Evolutionary conservation across 164 flowering plant genomes (phyloP).

Genomic region (Vitis rotundifolia): DNA sequence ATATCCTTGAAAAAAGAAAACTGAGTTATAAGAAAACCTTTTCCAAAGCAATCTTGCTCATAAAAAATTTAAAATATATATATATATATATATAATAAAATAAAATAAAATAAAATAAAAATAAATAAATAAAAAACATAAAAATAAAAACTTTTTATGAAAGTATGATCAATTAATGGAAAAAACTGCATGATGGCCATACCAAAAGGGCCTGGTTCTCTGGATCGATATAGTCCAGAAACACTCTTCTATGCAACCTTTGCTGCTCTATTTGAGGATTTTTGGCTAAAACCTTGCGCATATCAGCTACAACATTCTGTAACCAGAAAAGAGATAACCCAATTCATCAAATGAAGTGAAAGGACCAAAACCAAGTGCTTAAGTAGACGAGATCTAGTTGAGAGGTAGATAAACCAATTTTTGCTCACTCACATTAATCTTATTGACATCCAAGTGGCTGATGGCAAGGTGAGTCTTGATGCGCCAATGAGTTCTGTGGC

Average conservation of each 20-base stretch:
- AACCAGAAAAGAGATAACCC: conserved; percentile 6
- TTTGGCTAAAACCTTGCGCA: conserved; percentile 97
- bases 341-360: conserved; percentile 2
- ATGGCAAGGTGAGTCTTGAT: conserved; percentile 90
- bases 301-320: conserved; percentile 92
- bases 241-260: conserved; percentile 88
- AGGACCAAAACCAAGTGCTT: not conserved
- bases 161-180: not conserved
- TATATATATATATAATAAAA: not conserved
- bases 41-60: not conserved
- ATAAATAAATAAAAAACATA: not conserved
- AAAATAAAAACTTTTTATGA: too few species aligned
- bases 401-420: not conserved
- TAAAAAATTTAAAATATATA: not conserved
- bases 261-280: conserved; percentile 98
- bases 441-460: conserved; percentile 90
- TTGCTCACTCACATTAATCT: conserved; percentile 71
- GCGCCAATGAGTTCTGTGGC: conserved; percentile 98
- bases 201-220: conserved; percentile 94
- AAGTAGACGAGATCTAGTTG: not conserved
- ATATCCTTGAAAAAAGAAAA: not conserved
- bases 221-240: conserved; percentile 71
- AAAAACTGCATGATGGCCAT: conserved; percentile 10
- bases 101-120: not conserved
- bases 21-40: not conserved